A percentile compares a stretch with the other conserved stretches of the same genome.
phyloP scores from a whole-genome alignment of 2,329 filamentous ascomycete species.

The Arthroderma sp. region DNA sequence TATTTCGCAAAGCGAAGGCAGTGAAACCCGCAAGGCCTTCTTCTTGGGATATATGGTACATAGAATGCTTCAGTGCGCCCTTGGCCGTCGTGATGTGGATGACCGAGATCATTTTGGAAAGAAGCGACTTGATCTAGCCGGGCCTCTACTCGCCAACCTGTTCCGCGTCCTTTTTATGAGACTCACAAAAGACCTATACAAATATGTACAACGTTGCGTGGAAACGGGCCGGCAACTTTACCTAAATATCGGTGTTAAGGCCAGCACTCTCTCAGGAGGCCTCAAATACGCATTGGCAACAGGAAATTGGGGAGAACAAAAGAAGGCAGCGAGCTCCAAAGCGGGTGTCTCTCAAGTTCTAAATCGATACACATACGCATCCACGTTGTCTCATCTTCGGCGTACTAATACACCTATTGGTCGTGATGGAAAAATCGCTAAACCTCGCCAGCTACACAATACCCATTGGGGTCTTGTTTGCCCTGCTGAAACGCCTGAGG shows the following conservation, averaged over 20 bases:
- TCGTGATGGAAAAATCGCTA: slow-evolving; percentile 94
- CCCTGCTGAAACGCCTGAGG: slow-evolving; percentile 93
- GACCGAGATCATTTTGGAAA: slow-evolving; percentile 98
- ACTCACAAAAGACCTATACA: slow-evolving; percentile 79
- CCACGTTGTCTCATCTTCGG: slow-evolving; percentile 88
- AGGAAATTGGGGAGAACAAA: slow-evolving; percentile 98
- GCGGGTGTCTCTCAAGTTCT: slow-evolving; percentile 96
- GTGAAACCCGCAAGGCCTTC: slow-evolving; percentile 91
- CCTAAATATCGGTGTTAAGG: slow-evolving; percentile 78
- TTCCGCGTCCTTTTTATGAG: slow-evolving; percentile 87
- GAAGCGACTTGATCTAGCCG: slow-evolving; percentile 91
- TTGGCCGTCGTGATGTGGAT: slow-evolving; percentile 86
- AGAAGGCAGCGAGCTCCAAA: slow-evolving; percentile 89
- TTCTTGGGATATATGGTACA: slow-evolving; percentile 99
- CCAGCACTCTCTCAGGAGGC: slow-evolving; percentile 79
- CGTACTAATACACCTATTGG: slow-evolving; percentile 97
- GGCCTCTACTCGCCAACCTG: slow-evolving; percentile 85
- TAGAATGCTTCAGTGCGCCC: slow-evolving; percentile 79
- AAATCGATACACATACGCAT: slow-evolving; percentile 94
- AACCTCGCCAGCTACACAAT: slow-evolving; percentile 94
- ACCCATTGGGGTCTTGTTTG: slow-evolving; percentile 98
- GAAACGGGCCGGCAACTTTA: slow-evolving; percentile 84
- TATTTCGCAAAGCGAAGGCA: slow-evolving; percentile 88
- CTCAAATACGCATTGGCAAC: slow-evolving; percentile 94
- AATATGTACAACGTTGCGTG: slow-evolving; percentile 83